Evolutionary conservation across 2,329 filamentous ascomycete genomes (phyloP), one percentile per base, ranked within the genome.

Genomic region (Venturia effusa): DNA sequence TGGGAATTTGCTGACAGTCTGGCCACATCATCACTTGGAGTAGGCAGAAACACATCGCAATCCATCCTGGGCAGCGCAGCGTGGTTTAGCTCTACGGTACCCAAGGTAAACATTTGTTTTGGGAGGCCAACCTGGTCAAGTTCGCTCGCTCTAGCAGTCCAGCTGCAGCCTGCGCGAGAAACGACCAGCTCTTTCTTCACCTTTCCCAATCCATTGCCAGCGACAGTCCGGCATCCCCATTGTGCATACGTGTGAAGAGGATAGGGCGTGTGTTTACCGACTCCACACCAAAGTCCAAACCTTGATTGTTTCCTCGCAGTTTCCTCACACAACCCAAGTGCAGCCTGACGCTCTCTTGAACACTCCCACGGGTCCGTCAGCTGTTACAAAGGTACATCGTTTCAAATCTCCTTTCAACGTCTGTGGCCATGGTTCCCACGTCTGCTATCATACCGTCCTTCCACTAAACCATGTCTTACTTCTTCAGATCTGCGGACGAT

Each of bases 401-500:
- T 13, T 27, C 13, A 22, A 34, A 30, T 17, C 11, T 6, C n/a
- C 30, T 30, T 32, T 34, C 34, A 15, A n/a, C 19, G 15, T 32
- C 15, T 34, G 27, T 57, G 51, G 51, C 51, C 30, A 57, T 57
- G 51, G 30, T 8, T 57, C n/a, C 17, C 51, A 34, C 27, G 15
- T n/a, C 22, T n/a, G 27, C 51, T 34, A n/a, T n/a, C 30, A 34
- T 17, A 34, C n/a, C 51, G 32, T 65, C 66, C 24, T 63, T 65
- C 30, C 60, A 27, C 39, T 61, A 30, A 64, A 55, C 59, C 30
- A 64, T 67, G 59, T 51, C 66, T 22, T 66, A 66, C n/a, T 68
- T 67, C 59, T 71, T 70, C 63, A 67, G 67, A 10, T 67, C 59
- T 48, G 59, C 64, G 30, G 59, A 61, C 39, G 65, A 63, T 63